Conservation (phyloP, 257 asterid species). For the Cinchona pubescens region DNA sequence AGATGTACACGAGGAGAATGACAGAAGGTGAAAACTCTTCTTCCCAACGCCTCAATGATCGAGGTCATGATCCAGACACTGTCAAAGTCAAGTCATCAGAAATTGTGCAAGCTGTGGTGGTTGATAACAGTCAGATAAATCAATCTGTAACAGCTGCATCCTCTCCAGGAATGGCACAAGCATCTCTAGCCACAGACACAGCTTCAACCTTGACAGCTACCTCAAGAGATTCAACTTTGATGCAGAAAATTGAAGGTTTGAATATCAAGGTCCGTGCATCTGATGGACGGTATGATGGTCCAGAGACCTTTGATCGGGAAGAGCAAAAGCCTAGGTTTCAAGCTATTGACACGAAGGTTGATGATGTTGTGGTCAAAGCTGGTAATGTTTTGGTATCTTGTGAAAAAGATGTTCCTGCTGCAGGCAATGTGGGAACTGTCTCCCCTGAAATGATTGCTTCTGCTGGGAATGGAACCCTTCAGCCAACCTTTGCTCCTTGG, state of each 20-base stretch:
- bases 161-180: constrained; percentile 37
- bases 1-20: constrained; percentile 33
- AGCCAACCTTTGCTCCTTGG: constrained; percentile 50
- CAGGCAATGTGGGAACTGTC: constrained; percentile 31
- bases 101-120: constrained; percentile 31
- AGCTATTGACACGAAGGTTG: constrained; percentile 30
- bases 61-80: constrained; percentile 35
- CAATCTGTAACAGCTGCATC: constrained; percentile 35
- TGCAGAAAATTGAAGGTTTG: constrained; percentile 78
- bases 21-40: constrained; percentile 32
- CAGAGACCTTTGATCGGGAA: constrained; percentile 25
- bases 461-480: constrained; percentile 39
- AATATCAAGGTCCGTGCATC: constrained; percentile 75
- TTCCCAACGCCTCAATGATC: constrained; percentile 32
- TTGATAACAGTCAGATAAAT: constrained; percentile 38
- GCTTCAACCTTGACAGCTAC: constrained; percentile 37
- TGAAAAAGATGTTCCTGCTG: constrained; percentile 29
- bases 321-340: constrained; percentile 42
- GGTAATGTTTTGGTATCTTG: constrained; percentile 26
- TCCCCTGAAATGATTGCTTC: constrained; percentile 36
- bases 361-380: constrained; percentile 31
- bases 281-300: constrained; percentile 49
- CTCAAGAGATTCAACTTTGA: constrained; percentile 48
- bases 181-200: constrained; percentile 30
- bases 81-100: constrained; percentile 36